Percentiles rank a stretch among this genome's conserved stretches.
These are phyloP conservation scores for Phytophthora parvispora DNA, from an alignment of 352 stramenopile species.

Conservation along the genomic window DNA sequence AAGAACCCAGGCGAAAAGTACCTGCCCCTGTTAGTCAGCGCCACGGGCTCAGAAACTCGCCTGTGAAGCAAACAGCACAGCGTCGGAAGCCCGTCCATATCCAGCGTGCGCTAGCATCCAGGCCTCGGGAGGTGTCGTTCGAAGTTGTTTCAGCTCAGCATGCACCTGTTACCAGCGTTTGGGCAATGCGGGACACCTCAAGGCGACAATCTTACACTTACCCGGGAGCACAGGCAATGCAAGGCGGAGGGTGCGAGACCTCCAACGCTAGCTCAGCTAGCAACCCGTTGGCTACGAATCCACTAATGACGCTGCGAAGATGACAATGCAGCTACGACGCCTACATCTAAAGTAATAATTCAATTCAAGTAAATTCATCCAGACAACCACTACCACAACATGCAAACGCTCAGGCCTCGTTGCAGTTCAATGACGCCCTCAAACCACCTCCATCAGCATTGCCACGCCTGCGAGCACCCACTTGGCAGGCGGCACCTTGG, in stretches of 20 bases:
- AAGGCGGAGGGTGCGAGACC: slow-evolving; percentile 31
- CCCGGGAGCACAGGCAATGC: slow-evolving; percentile 20
- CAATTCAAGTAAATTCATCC: not conserved
- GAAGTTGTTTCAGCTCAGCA: slow-evolving; percentile 5
- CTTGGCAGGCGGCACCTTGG: slow-evolving; percentile 89
- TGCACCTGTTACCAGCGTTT: not conserved
- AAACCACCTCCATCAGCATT: slow-evolving; percentile 92
- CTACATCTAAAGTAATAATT: not conserved
- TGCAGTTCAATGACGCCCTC: not conserved
- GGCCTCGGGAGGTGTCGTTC: slow-evolving; percentile 1
- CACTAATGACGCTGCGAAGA: slow-evolving; percentile 48
- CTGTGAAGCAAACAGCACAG: not conserved
- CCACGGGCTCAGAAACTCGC: slow-evolving; percentile 1
- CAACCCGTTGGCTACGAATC: slow-evolving; percentile 61
- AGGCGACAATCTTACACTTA: slow-evolving; percentile 11
- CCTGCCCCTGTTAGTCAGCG: not conserved
- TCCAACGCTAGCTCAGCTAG: slow-evolving; percentile 65
- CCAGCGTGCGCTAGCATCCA: slow-evolving; percentile 1
- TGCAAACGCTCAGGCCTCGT: not conserved
- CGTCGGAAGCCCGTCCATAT: slow-evolving; percentile 3
- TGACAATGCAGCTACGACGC: slow-evolving; percentile 1
- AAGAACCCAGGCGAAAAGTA: not conserved
- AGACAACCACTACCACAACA: not conserved
- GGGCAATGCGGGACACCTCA: not conserved
- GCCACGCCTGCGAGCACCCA: slow-evolving; percentile 93